Conservation (phyloP, 2,329 filamentous ascomycete genomes). For the Fonsecaea pedrosoi region DNA sequence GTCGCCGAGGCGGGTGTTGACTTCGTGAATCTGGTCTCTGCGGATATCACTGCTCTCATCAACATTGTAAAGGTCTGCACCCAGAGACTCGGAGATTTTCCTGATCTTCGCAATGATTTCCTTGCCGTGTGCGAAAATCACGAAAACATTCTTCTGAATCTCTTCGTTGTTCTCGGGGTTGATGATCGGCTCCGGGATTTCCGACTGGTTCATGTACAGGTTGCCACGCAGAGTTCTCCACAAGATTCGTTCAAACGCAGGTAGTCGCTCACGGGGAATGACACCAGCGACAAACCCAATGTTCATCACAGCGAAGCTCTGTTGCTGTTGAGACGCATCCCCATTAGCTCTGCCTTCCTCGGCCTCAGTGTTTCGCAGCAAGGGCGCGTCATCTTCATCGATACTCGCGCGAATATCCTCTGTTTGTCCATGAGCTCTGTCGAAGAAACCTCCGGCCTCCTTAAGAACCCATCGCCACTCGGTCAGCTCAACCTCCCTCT, state of each 20-base stretch:
- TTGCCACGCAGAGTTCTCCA: constrained; percentile 98
- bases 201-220: constrained; percentile 99
- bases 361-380: constrained; percentile 92
- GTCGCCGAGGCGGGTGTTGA: constrained; percentile 90
- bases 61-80: constrained; percentile 93
- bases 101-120: constrained; percentile 98
- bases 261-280: constrained; percentile 89
- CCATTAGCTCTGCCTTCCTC: constrained; percentile 68
- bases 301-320: constrained; percentile 96
- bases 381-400: constrained; percentile 88
- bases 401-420: constrained; percentile 94
- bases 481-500: constrained; percentile 92
- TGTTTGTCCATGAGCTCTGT: constrained; percentile 88
- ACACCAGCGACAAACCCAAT: constrained; percentile 98
- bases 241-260: constrained; percentile 93
- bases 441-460: constrained; percentile 97
- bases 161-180: constrained; percentile 92
- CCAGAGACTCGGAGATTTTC: constrained; percentile 97
- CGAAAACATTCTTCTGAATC: constrained; percentile 96
- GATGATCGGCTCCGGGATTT: constrained; percentile 91
- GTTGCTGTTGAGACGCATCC: constrained; percentile 67
- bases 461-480: constrained; percentile 98
- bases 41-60: constrained; percentile 97
- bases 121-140: constrained; percentile 98
- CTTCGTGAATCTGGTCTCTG: constrained; percentile 94